Base-by-base conservation (phyloP, 495 filamentous ascomycete genomes). In the Tuber melanosporum region DNA sequence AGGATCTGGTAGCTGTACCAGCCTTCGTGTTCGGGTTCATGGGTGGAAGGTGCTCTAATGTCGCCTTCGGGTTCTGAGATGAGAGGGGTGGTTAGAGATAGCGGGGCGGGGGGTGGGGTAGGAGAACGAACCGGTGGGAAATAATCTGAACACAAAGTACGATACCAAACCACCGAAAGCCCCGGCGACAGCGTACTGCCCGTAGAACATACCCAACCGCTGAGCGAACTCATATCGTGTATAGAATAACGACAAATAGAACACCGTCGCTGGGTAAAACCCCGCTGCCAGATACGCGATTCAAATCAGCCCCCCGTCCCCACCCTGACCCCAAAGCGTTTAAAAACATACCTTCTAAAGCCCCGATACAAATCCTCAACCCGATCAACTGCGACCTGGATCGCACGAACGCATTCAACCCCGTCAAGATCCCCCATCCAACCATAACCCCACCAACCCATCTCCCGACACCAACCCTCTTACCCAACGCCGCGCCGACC, bases 401-500 rank as follows among this genome's bases (percentile, higher is more conserved):
- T 81, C 76, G 43, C 52, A 86, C 86, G 76, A 83, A 85, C 72
- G 73, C 86, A 76, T 46, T 84, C 73, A 81, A 85, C 79, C 69
- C 77, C 10, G 89, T 91, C 45, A 87, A 83, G 42, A 87, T 71
- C 2, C 87, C 89, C 89, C 89, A 90, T 7, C 85, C 77, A 19
- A 78, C 84, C 89, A 89, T 90, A 70, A 89, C 86, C 22, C 84
- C 78, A 0, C 89, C 87, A 32, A 90, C 87, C 88, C 88, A 90
- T 6, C 83, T 76, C 36, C 84, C 84, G 71, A 86, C 87, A 44
- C 89, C 89, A 74, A 87, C 83, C 71, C 84, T 83, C 70, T 86
- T 80, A 0, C 89, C 89, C n/a, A 88, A 80, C 4, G 88, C 89
- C 14, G 88, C 87, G 10, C 87, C 88, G 0, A 88, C 81, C 0